These are phyloP conservation scores for Pyrenophora tritici-repentis DNA, from an alignment of 2,329 filamentous ascomycete species.

Conservation along the genomic window DNA sequence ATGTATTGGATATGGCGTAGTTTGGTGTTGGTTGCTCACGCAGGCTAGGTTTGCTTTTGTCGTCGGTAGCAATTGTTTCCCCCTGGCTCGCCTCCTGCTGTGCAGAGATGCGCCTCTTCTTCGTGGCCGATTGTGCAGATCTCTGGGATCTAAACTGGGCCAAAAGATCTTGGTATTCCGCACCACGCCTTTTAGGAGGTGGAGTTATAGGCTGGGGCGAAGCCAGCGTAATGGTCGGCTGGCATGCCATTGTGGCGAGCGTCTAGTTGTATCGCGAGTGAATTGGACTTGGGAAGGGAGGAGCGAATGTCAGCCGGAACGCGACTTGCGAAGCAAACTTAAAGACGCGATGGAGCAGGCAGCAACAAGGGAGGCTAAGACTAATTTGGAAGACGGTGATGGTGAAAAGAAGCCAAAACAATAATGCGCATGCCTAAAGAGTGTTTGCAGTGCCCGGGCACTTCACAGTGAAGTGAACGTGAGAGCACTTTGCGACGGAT, in stretches of 20 bases:
- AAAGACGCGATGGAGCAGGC: neutral
- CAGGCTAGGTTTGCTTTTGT: conserved; percentile 19
- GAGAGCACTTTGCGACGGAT: neutral
- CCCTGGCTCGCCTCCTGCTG: conserved; percentile 2
- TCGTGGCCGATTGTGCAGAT: conserved; percentile 40
- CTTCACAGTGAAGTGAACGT: conserved; percentile 3
- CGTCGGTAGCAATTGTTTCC: neutral
- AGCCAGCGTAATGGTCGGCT: conserved; percentile 17
- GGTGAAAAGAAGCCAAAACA: conserved; percentile 8
- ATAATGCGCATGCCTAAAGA: neutral
- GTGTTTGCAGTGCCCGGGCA: neutral
- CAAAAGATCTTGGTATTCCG: conserved; percentile 32
- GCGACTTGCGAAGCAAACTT: neutral
- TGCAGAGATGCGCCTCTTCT: conserved; percentile 27
- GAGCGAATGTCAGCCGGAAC: neutral
- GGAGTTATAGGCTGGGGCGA: conserved; percentile 33
- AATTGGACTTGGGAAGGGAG: conserved; percentile 1
- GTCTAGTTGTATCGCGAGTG: neutral
- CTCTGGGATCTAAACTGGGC: conserved; percentile 37
- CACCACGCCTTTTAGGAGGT: conserved; percentile 31
- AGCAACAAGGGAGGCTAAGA: neutral
- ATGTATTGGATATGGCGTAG: conserved; percentile 11
- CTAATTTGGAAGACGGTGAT: neutral
- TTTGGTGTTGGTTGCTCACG: conserved; percentile 5
- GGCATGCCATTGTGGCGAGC: conserved; percentile 24